Base-by-base conservation (phyloP, 108 stramenopile species). In the Discostella pseudostelligera region DNA sequence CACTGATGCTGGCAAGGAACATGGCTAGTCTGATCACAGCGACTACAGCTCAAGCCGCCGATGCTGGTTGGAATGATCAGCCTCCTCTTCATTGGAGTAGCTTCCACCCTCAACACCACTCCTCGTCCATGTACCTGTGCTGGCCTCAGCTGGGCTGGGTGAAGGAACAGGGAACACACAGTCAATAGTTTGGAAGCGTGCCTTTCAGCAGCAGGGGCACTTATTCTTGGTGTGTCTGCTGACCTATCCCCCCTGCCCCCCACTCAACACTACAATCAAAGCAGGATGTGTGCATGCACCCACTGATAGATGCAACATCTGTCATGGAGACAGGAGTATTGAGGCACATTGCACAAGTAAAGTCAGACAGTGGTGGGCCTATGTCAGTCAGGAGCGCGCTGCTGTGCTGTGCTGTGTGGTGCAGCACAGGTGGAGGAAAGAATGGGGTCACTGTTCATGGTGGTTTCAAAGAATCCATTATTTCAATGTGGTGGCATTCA, bases 261-360 rank as follows among this genome's bases (percentile, higher is more conserved):
- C 75, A 76, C 35, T 45, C 25, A 36, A 69, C 75, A 40, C 69
- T 76, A 43, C 75, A 76, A 49, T 76, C 75, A 56, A 76, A 76
- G 67, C 75, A 76, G 57, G 69, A 76, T 29, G 47, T 40, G 45
- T 76, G 75, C 14, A 39, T 59, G 44, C 75, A 76, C 17, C 68
- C 75, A 0, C 46, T 43, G 21, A 76, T 76, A 1, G 56, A 56
- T 16, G 75, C 75, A 5, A 76, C 43, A 20, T 76, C 68, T 21
- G 50, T 26, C 25, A 64, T 46, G 20, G 62, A 47, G 44, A 37
- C 13, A 2, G 75, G 75, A 37, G 62, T 49, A 46, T 76, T 68
- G 39, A 76, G 40, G 56, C 75, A 76, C 24, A 76, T 76, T 47
- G 58, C 54, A 43, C 75, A 76, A 11, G 50, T 55, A 56, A 76